phyloP scores from a whole-genome alignment of 2,329 filamentous ascomycete species.

The Colletotrichum sp. region DNA sequence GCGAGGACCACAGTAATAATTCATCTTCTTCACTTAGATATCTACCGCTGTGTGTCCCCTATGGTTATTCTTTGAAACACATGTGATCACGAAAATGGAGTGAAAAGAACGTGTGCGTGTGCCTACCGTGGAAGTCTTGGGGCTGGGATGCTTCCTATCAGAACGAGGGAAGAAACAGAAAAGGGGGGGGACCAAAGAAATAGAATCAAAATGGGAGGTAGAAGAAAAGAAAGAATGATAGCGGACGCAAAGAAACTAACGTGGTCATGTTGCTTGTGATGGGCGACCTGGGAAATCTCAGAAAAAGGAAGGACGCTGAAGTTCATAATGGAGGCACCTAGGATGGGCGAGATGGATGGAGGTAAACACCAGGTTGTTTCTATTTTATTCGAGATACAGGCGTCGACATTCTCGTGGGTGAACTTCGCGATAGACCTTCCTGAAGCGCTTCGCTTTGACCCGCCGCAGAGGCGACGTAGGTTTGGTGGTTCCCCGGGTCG shows the following conservation, averaged over 20 bases:
- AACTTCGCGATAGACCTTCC: neutral
- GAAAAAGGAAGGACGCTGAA: neutral
- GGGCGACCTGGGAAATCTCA: neutral
- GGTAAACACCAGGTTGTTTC: neutral
- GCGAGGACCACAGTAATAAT: neutral
- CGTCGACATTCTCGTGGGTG: fast-evolving
- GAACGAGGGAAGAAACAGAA: neutral
- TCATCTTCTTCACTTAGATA: neutral
- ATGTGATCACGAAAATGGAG: neutral
- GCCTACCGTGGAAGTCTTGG: neutral
- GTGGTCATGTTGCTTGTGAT: neutral
- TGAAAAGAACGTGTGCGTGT: neutral
- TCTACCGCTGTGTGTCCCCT: neutral
- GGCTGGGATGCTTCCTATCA: neutral
- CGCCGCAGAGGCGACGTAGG: neutral
- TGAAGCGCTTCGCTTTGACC: fast-evolving
- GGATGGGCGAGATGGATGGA: neutral
- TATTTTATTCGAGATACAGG: neutral
- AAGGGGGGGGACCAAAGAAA: neutral
- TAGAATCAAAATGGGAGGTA: fast-evolving
- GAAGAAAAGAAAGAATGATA: neutral
- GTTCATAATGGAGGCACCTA: neutral
- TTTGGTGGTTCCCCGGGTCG: neutral
- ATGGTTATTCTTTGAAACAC: neutral
- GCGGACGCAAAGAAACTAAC: neutral